Base-by-base conservation (phyloP, 768 basidiomycete genomes). In the Amanita phalloides region DNA sequence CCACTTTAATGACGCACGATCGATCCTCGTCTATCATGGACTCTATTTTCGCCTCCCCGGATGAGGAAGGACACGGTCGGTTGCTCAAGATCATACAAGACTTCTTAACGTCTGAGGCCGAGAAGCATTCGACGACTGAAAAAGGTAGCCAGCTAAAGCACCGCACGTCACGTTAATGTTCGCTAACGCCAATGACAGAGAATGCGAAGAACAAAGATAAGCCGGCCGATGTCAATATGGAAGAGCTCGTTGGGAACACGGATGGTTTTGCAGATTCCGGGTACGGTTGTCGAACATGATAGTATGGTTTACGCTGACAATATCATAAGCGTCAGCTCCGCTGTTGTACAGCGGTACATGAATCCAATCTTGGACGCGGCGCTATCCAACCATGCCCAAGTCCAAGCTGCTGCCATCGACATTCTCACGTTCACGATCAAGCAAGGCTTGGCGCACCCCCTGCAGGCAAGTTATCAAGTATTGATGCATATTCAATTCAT, bases 191-290 rank as follows among this genome's bases (percentile, higher is more conserved):
- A 41, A 45, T 33, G 47, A 37, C 54, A 76, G 68, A 78, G 61
- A 64, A 62, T 8, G 54, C 62, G 30, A 81, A 78, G 53, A 66
- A 65, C n/a, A 72, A 71, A 51, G 33, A 58, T n/a, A 76, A 74
- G 52, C 38, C 67, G 21, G 57, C 66, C 6, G 72, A 79, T 21
- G 81, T 97, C 48, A 81, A 94, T 59, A 93, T 99, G 84, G 86
- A 86, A 0, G 91, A 96, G 60, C 73, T 99, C 7, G 87, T 98
- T 3, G 96, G 96, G 0, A 94, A 95, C 59, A 92, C 92, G 0
- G 87, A 92, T 60, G 91, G 86, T 1, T 95, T 98, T 63, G 92
- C 95, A 0, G 96, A 98, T 59, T 97, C 95, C 5, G 94, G 94
- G 96, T 97, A 67, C 59, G 80, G 55, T 28, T 41, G 7, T 10